Base-by-base conservation (phyloP, 164 flowering plant genomes). In the Tetrastigma voinierianum region DNA sequence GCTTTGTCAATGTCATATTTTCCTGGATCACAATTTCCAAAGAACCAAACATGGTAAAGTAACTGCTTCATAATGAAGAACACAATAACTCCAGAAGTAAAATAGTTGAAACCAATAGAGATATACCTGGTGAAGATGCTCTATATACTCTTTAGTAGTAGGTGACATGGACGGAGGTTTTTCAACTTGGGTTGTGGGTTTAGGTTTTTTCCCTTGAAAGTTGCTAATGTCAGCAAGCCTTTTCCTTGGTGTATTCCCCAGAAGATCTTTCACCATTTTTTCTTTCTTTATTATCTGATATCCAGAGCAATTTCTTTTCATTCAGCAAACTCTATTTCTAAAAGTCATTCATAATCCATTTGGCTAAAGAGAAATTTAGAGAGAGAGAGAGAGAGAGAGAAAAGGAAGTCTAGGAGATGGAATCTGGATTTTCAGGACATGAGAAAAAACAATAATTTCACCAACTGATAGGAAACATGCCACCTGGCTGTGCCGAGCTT, bases 221-320 rank as follows among this genome's bases (percentile, higher is more conserved):
- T 90, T 90, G 32, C 90, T 84, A 61, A 90, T 83, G 48, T 90
- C 96, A 16, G 89, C 79, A 4, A 90, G 80, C 61, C 77, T 79
- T 78, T 74, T 87, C 67, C 84, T 76, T 51, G 65, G 67, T 3
- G 68, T 70, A 74, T 69, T 77, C 13, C 86, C 86, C 20, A 83
- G 78, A 10, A 78, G 49, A 55, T 76, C 80, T 67, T 73, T 85
- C 2, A 72, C 75, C 73, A 77, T 69, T 64, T 57, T 77, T 62
- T 75, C 78, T 19, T 80, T 74, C 77, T n/a, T 20, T 72, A n/a
- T 54, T 40, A 57, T 19, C 74, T 62, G 67, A 52, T 62, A 46
- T 12, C 52, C 49, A 18, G 19, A 18, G 18, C 10, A 64, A 12
- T 52, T 64, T 20, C 21, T 4, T 11, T 24, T 55, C 25, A 20